A percentile compares a stretch with the other conserved stretches of the same genome.
Conservation (phyloP, 75 land plant genomes). For the Cunninghamia lanceolata region DNA sequence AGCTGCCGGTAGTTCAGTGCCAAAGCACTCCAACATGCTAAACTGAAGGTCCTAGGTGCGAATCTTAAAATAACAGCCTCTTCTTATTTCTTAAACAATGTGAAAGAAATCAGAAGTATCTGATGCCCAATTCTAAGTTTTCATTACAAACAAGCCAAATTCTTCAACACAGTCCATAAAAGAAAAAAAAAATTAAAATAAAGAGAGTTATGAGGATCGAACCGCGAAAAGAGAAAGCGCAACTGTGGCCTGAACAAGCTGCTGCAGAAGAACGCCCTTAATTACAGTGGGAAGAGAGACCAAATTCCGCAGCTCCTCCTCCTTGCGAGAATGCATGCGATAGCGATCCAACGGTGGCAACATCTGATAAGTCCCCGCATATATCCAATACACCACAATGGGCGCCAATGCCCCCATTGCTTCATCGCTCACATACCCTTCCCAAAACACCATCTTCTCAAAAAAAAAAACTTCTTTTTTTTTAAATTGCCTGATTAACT, state of each 20-base stretch:
- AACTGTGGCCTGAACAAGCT: conserved; percentile 71
- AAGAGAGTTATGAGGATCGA: not conserved
- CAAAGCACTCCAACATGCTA: not conserved
- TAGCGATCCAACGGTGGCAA: conserved; percentile 65
- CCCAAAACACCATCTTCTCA: conserved; percentile 71
- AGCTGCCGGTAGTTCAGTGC: not conserved
- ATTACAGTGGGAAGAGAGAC: conserved; percentile 57
- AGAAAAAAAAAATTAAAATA: not conserved
- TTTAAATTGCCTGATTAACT: not conserved
- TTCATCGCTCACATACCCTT: conserved; percentile 74
- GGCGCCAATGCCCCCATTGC: conserved; percentile 84
- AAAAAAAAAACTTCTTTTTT: too few relatives aligned
- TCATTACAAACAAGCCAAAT: not conserved
- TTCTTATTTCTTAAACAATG: not conserved
- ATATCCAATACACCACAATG: conserved; percentile 88
- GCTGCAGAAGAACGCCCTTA: conserved; percentile 83
- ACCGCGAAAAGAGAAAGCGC: conserved; percentile 69
- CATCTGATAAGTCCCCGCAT: conserved; percentile 75
- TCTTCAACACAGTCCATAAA: not conserved
- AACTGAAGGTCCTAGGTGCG: not conserved
- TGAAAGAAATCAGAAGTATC: not conserved
- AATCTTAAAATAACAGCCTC: not conserved
- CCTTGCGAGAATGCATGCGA: conserved; percentile 73
- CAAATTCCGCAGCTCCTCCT: conserved; percentile 68
- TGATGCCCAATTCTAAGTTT: not conserved